Evolutionary conservation across 2,329 filamentous ascomycete genomes (phyloP), one percentile per base, ranked within the genome.

Genomic region (Didymella pinodella): DNA sequence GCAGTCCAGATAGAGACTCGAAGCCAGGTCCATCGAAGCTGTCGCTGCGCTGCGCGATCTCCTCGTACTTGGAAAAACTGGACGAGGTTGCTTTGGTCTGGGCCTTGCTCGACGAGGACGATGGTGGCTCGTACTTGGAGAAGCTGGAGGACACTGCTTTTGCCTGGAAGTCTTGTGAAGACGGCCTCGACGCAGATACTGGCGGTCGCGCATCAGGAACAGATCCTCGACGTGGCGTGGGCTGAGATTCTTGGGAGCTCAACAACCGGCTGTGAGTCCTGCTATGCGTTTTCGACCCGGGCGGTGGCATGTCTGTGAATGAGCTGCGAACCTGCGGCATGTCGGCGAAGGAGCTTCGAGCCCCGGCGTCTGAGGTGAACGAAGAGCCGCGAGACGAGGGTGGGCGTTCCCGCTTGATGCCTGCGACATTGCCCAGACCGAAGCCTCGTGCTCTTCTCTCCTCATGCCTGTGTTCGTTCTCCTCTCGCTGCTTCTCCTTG

Each of bases 1-100:
- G 93, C 36, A 93, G 82, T 29, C 88, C 87, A 6, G 95, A 97
- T 75, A 93, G 97, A 2, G 91, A 86, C 69, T 99, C 95, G 68
- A 95, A 77, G 43, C 71, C 72, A 2, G 73, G 59, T 1, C 70
- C 69, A 25, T 75, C 96, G 45, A 86, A 85, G 1, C 89, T 72
- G 49, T 73, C 67, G 32, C 74, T 72, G 34, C 72, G 59, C 52
- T 70, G 64, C 26, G 67, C 65, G 11, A 70, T 75, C 28, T 75
- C 71, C 18, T 69, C 67, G 54, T 75, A 72, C 28, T 71, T 74
- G 16, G 53, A 56, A 25, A 55, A 55, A 22, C 52, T 55, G 29
- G 71, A 59, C 8, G 65, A 57, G 4, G 66, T 72, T 7, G 64
- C 49, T 22, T 62, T 64, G 1, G 57, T 29, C 26, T 65, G 65